phyloP scores from a whole-genome alignment of 176 grass and related monocot genomes.

The Rhynchospora pubera region DNA sequence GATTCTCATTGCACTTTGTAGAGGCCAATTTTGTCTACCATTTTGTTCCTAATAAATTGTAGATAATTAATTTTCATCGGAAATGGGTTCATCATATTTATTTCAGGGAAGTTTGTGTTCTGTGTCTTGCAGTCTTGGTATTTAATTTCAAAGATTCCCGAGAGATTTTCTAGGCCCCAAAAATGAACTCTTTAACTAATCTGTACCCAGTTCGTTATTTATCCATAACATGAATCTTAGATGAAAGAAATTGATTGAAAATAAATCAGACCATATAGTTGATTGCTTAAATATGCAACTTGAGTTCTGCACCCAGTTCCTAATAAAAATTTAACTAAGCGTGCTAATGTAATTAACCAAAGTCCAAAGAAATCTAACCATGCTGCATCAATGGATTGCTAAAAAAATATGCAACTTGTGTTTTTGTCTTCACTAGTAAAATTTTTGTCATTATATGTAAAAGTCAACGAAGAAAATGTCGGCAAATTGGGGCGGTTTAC shows the following conservation, averaged over 20 bases:
- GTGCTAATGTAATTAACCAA: not conserved
- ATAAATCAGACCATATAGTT: not conserved
- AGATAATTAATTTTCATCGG: not conserved
- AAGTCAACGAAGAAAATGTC: not conserved
- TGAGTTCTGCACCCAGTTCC: too few species aligned
- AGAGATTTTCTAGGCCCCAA: not conserved
- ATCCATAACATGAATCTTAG: not conserved
- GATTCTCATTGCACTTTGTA: slow-evolving; percentile 45
- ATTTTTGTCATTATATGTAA: not conserved
- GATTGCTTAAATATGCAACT: too few species aligned
- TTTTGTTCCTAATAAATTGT: slow-evolving; percentile 27
- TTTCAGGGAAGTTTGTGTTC: not conserved
- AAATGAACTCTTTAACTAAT: not conserved
- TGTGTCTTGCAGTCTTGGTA: not conserved
- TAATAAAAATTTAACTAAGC: too few species aligned
- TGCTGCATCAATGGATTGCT: not conserved
- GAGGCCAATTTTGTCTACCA: not conserved
- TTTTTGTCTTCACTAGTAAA: not conserved
- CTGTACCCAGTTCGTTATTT: not conserved
- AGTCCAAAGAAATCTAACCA: not conserved
- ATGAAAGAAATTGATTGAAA: not conserved
- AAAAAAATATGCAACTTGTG: not conserved
- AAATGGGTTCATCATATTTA: not conserved
- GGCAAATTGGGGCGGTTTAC: not conserved
- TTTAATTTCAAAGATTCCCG: not conserved